Evolutionary conservation across 345 rosid species (phyloP).

Genomic region (Ceriops zippeliana): DNA sequence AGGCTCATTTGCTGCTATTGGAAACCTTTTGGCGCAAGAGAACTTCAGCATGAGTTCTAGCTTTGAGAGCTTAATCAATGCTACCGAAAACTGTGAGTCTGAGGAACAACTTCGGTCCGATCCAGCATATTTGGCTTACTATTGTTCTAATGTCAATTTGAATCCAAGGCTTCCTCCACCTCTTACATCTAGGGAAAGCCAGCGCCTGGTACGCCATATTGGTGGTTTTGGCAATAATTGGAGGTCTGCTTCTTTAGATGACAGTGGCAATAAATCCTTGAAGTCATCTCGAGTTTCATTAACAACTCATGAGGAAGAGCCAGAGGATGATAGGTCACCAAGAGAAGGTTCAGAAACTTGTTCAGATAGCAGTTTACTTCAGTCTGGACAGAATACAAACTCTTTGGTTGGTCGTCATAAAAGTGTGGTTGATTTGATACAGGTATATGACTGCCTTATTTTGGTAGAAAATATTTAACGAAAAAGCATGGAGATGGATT

Average conservation of each 20-base stretch:
- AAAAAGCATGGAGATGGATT: not conserved
- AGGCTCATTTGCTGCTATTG: conserved; percentile 83
- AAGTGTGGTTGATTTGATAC: conserved; percentile 85
- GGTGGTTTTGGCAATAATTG: conserved; percentile 57
- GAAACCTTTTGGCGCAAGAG: conserved; percentile 62
- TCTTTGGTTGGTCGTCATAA: conserved; percentile 60
- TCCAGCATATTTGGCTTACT: conserved; percentile 77
- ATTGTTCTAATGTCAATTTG: conserved; percentile 71
- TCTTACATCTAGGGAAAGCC: conserved; percentile 73
- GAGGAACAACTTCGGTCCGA: conserved; percentile 81
- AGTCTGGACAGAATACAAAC: conserved; percentile 33
- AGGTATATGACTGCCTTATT: conserved; percentile 40
- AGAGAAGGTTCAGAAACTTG: conserved; percentile 26
- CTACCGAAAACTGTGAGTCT: conserved; percentile 48
- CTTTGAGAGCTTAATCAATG: conserved; percentile 56
- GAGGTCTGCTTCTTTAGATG: conserved; percentile 50
- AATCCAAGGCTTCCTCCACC: conserved; percentile 96
- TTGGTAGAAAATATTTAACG: not conserved
- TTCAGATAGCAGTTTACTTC: conserved; percentile 7
- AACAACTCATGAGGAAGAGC: conserved; percentile 73
- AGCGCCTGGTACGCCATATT: conserved; percentile 56
- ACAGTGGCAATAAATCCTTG: conserved; percentile 41
- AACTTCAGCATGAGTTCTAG: conserved; percentile 39
- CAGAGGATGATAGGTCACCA: conserved; percentile 68
- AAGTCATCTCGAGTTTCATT: conserved; percentile 51